Base-by-base conservation (phyloP, 495 filamentous ascomycete species). In the Trichocladium uniseriatum region DNA sequence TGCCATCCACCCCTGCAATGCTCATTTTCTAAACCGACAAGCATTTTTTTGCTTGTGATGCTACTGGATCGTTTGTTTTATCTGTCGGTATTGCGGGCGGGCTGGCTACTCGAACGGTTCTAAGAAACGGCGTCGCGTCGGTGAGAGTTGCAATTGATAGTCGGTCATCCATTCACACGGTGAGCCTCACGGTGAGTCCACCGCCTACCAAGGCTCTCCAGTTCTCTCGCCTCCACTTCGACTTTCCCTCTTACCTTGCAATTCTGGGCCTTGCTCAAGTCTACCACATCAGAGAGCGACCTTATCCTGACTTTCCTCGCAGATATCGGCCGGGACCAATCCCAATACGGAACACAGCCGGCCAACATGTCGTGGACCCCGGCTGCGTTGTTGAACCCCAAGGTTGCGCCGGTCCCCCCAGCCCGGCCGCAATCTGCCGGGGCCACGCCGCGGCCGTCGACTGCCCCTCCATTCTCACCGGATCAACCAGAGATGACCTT, bases 351-450 rank as follows among this genome's bases (percentile, higher is more conserved):
- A 35, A 24, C 36, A 20, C 39, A 55, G 38, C n/a, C 18, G 14
- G 37, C 18, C 45, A 43, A 34, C 44, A 61, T 63, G 62, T 45
- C 53, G 50, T 63, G 62, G 62, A 48, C 51, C 39, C 51, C 58
- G n/a, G 38, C 41, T 13, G 45, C 51, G 15, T 46, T 63, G 31
- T 50, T 65, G 37, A 59, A 65, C 51, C 62, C 62, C 21, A 57
- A 54, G 48, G 52, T 42, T 43, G 39, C 46, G 27, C n/a, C 44
- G 14, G 24, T 42, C 6, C 28, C 49, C 13, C 41, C 46, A 38
- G 22, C 19, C 16, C 51, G 42, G 6, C 41, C 58, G 18, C 60
- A 53, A 47, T 51, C 51, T 27, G 53, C 43, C 21, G 45, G 42
- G 1, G 22, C 42, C 27, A 31, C 37, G 29, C 43, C 51, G 21